A percentile compares a stretch with the other conserved stretches of the same genome.
Evolutionary conservation across 73 alveolate genomes (phyloP).

Genomic region (Tetrahymena borealis): DNA sequence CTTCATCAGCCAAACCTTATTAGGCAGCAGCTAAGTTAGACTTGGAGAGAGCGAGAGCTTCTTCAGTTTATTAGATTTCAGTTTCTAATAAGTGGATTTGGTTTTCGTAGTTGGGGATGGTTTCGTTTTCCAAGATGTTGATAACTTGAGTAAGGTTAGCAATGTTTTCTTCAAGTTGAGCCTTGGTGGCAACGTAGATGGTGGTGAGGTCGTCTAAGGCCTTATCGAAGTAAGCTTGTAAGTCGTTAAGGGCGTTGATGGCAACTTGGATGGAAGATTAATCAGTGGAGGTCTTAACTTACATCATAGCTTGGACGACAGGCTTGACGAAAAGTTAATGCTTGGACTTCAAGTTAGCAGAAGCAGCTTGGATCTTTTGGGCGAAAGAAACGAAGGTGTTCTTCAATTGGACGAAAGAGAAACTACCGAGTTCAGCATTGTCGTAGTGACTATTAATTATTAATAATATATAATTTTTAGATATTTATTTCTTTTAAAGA

Average conservation of each 20-base stretch:
- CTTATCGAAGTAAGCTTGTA: neutral
- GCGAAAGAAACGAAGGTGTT: constrained; percentile 2
- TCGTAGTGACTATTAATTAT: neutral
- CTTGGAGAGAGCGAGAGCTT: neutral
- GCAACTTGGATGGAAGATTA: neutral
- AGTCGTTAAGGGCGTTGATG: neutral
- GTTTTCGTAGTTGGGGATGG: neutral
- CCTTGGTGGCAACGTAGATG: neutral
- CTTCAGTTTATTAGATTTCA: neutral
- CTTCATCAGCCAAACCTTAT: neutral
- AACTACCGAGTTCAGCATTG: neutral
- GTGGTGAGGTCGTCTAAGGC: neutral
- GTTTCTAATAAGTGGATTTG: neutral
- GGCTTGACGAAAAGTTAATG: neutral
- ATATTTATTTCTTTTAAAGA: neutral
- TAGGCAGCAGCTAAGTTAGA: neutral
- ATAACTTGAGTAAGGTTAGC: neutral
- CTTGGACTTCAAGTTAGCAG: neutral
- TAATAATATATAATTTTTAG: neutral
- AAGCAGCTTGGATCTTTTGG: neutral
- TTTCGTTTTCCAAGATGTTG: neutral
- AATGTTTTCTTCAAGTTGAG: neutral
- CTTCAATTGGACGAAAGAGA: neutral
- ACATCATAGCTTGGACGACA: neutral
- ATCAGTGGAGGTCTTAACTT: neutral